phyloP scores from a whole-genome alignment of 2,329 filamentous ascomycete species.

The Phialocephala sp. region DNA sequence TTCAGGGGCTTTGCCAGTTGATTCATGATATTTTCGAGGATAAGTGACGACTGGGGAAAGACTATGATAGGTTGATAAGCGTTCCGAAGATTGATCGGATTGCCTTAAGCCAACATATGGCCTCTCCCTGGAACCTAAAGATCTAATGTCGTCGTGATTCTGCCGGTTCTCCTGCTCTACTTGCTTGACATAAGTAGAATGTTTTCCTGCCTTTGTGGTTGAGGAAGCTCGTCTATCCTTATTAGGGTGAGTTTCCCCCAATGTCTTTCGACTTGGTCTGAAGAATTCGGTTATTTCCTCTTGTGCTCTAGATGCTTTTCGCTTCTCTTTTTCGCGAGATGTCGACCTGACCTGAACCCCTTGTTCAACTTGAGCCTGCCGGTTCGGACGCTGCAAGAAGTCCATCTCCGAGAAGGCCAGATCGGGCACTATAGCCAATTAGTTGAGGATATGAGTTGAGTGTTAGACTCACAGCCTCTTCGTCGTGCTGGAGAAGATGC shows the following conservation, averaged over 20 bases:
- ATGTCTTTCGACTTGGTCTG: slow-evolving; percentile 29
- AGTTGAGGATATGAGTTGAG: neutral
- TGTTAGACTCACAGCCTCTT: slow-evolving; percentile 46
- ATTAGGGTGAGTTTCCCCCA: slow-evolving; percentile 25
- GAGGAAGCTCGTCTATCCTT: slow-evolving; percentile 5
- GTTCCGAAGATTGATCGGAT: neutral
- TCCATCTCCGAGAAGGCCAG: slow-evolving; percentile 59
- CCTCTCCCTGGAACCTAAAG: neutral
- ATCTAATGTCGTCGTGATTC: neutral
- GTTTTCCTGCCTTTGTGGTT: slow-evolving; percentile 8
- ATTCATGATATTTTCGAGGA: slow-evolving; percentile 9
- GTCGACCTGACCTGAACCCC: slow-evolving; percentile 40
- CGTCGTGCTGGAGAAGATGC: slow-evolving; percentile 44
- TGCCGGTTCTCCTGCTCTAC: slow-evolving; percentile 12
- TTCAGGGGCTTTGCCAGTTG: slow-evolving; percentile 17
- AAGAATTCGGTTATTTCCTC: slow-evolving; percentile 42
- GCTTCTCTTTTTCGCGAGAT: slow-evolving; percentile 36
- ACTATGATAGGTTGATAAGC: neutral
- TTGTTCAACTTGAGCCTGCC: slow-evolving; percentile 28
- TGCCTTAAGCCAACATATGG: slow-evolving; percentile 11
- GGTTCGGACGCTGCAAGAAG: slow-evolving; percentile 46
- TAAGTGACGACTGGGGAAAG: neutral
- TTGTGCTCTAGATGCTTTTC: slow-evolving; percentile 27
- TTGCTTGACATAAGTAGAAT: slow-evolving; percentile 17
- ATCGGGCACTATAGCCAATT: slow-evolving; percentile 52